phyloP scores from a whole-genome alignment of 805 yeast genomes.

The Hanseniaspora meyeri region DNA sequence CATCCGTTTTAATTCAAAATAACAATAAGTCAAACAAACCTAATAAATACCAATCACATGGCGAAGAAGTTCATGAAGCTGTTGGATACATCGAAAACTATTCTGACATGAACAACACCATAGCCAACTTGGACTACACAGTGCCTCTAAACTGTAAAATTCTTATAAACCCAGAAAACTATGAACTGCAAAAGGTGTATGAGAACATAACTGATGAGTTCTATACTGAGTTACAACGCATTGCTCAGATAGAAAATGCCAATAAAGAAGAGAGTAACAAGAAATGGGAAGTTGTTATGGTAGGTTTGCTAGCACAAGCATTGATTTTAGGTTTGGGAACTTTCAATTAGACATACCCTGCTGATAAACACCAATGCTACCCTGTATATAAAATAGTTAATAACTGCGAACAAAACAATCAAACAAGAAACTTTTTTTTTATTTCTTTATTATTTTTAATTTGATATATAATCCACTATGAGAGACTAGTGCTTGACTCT shows the following conservation, averaged over 20 bases:
- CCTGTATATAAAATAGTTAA: background rate
- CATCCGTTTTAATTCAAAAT: background rate
- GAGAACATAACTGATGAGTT: constrained; percentile 9
- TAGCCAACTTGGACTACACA: background rate
- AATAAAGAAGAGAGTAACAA: background rate
- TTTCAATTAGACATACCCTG: background rate
- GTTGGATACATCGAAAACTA: background rate
- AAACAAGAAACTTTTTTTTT: background rate
- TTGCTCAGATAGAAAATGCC: background rate
- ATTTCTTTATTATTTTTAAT: background rate
- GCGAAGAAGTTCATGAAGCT: background rate
- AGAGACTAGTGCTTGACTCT: constrained; percentile 27
- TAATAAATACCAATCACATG: background rate
- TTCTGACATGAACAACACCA: background rate
- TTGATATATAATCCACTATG: background rate
- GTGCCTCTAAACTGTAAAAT: constrained; percentile 10
- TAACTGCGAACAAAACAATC: background rate
- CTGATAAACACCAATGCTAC: background rate
- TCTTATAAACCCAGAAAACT: background rate
- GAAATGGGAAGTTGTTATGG: constrained; percentile 10
- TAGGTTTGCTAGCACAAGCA: constrained; percentile 4
- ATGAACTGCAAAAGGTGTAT: background rate
- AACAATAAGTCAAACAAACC: background rate
- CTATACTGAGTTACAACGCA: background rate
- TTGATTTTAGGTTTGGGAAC: constrained; percentile 11